phyloP scores from a whole-genome alignment of 371 early-diverging fungal genomes.

The Lichtheimia corymbifera region DNA sequence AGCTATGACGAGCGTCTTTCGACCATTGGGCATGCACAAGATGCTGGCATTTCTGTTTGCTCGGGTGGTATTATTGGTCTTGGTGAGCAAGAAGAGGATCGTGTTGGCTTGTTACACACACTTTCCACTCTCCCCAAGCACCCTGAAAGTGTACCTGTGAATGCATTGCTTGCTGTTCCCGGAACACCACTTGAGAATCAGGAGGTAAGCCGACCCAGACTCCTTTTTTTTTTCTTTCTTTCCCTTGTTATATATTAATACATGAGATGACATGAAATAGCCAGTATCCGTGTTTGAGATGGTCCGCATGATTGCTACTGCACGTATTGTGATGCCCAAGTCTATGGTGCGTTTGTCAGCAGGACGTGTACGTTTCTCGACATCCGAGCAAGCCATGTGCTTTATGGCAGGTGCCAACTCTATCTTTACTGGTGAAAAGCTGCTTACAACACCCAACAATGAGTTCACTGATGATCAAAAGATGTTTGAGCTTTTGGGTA shows the following conservation, averaged over 20 bases:
- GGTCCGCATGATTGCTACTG: slow-evolving; percentile 87
- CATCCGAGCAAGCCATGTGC: slow-evolving; percentile 76
- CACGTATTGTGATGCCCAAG: slow-evolving; percentile 83
- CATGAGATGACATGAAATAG: slow-evolving; percentile 16
- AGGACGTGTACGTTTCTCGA: slow-evolving; percentile 78
- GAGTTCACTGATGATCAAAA: slow-evolving; percentile 70
- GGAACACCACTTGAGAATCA: slow-evolving; percentile 84
- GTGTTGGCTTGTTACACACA: slow-evolving; percentile 79
- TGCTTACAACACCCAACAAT: slow-evolving; percentile 87
- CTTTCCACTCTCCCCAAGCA: slow-evolving; percentile 75
- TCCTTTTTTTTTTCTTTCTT: not conserved
- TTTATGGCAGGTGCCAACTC: slow-evolving; percentile 90
- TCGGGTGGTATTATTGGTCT: slow-evolving; percentile 90
- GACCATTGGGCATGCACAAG: slow-evolving; percentile 76
- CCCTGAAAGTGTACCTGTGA: slow-evolving; percentile 87
- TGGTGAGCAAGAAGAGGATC: slow-evolving; percentile 76
- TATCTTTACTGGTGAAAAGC: slow-evolving; percentile 86
- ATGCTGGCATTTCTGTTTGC: slow-evolving; percentile 87
- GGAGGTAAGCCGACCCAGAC: slow-evolving; percentile 41
- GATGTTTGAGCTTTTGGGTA: slow-evolving; percentile 79
- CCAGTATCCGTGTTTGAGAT: slow-evolving; percentile 88
- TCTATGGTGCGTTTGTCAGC: slow-evolving; percentile 88
- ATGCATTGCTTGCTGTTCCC: slow-evolving; percentile 80
- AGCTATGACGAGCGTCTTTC: slow-evolving; percentile 81
- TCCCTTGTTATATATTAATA: not conserved